Conservation (phyloP, 805 yeast genomes). For the Wickerhamomyces pijperi region DNA sequence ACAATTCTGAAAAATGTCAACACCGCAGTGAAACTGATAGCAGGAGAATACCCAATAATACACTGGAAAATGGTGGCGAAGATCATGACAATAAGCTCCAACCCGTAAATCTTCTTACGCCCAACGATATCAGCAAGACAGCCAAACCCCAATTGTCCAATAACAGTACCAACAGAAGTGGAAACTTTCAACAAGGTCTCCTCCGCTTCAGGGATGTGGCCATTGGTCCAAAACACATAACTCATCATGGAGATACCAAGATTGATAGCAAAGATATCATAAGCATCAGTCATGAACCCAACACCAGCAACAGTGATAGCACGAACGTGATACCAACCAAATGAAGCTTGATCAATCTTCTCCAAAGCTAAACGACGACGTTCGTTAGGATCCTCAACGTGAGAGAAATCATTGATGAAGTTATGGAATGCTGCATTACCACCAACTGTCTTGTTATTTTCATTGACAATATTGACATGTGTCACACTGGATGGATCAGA, state of each 20-base stretch:
- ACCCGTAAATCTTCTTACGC: conserved; percentile 80
- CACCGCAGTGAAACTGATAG: conserved; percentile 62
- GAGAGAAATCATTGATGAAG: conserved; percentile 67
- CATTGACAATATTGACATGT: too few relatives aligned
- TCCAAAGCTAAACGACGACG: conserved; percentile 80
- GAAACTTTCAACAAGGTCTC: conserved; percentile 72
- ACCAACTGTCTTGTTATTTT: conserved; percentile 47
- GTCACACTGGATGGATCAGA: too few relatives aligned
- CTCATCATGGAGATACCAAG: conserved; percentile 71
- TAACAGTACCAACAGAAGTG: conserved; percentile 88
- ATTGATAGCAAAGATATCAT: conserved; percentile 86
- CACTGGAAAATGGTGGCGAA: conserved; percentile 71
- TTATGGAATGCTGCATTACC: conserved; percentile 86
- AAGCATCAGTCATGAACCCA: conserved; percentile 88
- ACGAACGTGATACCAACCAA: conserved; percentile 76
- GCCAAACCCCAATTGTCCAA: conserved; percentile 86
- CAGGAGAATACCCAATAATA: conserved; percentile 59
- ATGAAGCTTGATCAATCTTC: conserved; percentile 68
- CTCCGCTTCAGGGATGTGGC: conserved; percentile 57
- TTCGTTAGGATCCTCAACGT: conserved; percentile 75
- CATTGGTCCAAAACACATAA: conserved; percentile 57
- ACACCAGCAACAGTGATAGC: conserved; percentile 85
- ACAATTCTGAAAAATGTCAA: conserved; percentile 73
- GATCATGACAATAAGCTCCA: conserved; percentile 78
- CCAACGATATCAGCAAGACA: conserved; percentile 71